Conservation (phyloP, 768 basidiomycete genomes). For the Crepidotus variabilis region DNA sequence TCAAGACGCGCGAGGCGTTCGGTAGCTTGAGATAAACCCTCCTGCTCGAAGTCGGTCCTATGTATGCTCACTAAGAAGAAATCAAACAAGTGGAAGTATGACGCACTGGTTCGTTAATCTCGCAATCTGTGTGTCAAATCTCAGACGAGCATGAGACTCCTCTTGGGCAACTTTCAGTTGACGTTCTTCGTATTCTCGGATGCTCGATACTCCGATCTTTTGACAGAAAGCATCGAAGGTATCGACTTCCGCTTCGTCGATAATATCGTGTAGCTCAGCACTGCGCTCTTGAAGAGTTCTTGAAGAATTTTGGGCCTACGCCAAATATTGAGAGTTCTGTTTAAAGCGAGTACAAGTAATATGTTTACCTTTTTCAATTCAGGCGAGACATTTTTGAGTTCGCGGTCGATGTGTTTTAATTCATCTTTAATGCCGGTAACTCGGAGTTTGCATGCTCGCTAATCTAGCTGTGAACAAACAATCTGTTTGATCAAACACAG, state of each 20-base stretch:
- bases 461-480: constrained; percentile 26
- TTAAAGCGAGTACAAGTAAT: not conserved
- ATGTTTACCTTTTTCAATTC: constrained; percentile 64
- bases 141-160: constrained; percentile 78
- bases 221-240: constrained; percentile 78
- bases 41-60: constrained; percentile 79
- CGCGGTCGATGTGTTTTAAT: constrained; percentile 73
- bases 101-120: constrained; percentile 82
- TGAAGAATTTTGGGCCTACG: constrained; percentile 53
- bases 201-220: constrained; percentile 73
- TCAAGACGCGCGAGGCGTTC: constrained; percentile 60
- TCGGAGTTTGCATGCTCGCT: constrained; percentile 76
- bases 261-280: constrained; percentile 44
- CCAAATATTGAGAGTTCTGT: not conserved
- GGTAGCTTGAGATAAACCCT: constrained; percentile 62
- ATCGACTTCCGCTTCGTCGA: constrained; percentile 78
- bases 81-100: not conserved
- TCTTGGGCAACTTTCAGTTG: constrained; percentile 87
- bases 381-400: constrained; percentile 61
- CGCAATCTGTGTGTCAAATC: constrained; percentile 83
- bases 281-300: constrained; percentile 52
- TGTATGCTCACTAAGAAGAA: not conserved
- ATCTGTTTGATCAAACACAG: not conserved
- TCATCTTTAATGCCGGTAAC: constrained; percentile 81
- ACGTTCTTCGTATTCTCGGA: constrained; percentile 91